Conservation (phyloP, 257 asterid species). For the Dorcoceras hygrometricum region DNA sequence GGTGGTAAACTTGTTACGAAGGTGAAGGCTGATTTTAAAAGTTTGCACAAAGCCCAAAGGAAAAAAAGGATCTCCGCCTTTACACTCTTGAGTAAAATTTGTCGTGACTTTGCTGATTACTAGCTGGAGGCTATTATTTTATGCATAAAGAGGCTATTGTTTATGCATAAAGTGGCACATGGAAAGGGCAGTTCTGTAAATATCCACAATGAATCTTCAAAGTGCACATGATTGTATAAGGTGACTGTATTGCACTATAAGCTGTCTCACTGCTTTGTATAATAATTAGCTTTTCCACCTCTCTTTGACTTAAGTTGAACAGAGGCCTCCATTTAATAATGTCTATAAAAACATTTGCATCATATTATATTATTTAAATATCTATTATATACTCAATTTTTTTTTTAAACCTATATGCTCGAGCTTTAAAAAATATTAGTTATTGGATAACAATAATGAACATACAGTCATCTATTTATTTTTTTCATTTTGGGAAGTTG, state of each 20-base stretch:
- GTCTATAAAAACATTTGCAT: too few relatives aligned
- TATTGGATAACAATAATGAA: too few relatives aligned
- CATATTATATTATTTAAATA: too few relatives aligned
- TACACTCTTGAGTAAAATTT: conserved; percentile 10
- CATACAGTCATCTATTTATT: too few relatives aligned
- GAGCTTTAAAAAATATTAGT: too few relatives aligned
- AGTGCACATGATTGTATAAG: conserved; percentile 13
- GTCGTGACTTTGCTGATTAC: conserved; percentile 16
- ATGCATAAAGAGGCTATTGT: conserved; percentile 15
- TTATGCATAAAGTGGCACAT: conserved; percentile 17
- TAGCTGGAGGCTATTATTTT: neutral
- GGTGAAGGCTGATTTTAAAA: conserved; percentile 14
- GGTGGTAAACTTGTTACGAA: neutral
- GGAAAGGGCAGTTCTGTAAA: neutral
- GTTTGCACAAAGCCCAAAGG: conserved; percentile 4
- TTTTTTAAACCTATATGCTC: too few relatives aligned
- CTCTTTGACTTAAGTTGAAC: neutral
- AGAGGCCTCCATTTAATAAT: neutral
- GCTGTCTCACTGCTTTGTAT: neutral
- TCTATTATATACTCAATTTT: too few relatives aligned
- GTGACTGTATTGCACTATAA: neutral
- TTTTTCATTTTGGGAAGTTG: too few relatives aligned
- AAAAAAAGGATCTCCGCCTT: neutral
- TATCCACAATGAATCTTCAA: conserved; percentile 5
- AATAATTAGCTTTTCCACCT: neutral